Evolutionary conservation across 352 stramenopile genomes (phyloP).

Genomic region (Thraustochytrium sp.): DNA sequence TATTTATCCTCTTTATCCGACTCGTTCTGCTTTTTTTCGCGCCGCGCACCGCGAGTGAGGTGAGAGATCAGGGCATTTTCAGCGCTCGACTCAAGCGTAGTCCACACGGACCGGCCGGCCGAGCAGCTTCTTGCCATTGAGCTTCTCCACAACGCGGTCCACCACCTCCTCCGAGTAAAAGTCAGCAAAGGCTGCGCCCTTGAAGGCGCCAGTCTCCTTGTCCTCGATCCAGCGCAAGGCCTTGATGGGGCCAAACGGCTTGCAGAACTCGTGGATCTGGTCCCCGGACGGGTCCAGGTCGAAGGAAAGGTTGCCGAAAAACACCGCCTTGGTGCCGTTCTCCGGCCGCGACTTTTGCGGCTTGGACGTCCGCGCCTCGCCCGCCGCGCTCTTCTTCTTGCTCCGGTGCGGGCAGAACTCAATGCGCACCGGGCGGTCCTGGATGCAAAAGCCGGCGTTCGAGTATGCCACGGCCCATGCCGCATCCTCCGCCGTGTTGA

Average conservation of each 20-base stretch:
- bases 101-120: constrained; percentile 88
- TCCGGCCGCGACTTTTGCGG: constrained; percentile 56
- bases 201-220: constrained; percentile 93
- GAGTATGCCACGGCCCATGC: constrained; percentile 57
- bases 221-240: constrained; percentile 88
- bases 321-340: constrained; percentile 64
- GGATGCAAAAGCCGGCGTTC: constrained; percentile 58
- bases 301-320: constrained; percentile 73
- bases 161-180: constrained; percentile 89
- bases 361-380: not conserved
- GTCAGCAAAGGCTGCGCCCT: constrained; percentile 94
- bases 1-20: too few relatives aligned
- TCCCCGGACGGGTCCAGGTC: constrained; percentile 68
- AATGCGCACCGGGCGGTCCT: constrained; percentile 54
- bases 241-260: constrained; percentile 72
- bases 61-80: too few relatives aligned
- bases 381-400: constrained; percentile 8
- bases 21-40: too few relatives aligned
- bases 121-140: constrained; percentile 83
- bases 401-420: constrained; percentile 49
- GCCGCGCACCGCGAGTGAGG: too few relatives aligned
- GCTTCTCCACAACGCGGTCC: constrained; percentile 72
- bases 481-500: constrained; percentile 77
- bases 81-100: constrained; percentile 75
- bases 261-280: constrained; percentile 68